Evolutionary conservation across 1,284 basidiomycete species (phyloP), one percentile per base, ranked within the genome.

Genomic region (Cutaneotrichosporon mucoides): DNA sequence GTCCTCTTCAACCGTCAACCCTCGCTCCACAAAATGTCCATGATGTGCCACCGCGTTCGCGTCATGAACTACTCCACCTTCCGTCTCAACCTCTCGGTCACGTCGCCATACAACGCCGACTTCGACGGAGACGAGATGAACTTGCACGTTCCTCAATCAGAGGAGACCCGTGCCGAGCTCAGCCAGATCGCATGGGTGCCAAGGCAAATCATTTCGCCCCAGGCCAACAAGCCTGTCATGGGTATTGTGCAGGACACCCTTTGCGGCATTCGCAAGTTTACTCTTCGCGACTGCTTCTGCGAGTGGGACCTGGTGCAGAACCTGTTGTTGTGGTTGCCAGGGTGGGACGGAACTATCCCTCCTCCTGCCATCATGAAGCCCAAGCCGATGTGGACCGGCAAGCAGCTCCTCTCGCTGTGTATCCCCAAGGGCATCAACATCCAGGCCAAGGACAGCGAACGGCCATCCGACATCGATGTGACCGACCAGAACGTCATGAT

Each of bases 111-210:
- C 80, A 97, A 97, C 70, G 93, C 93, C 76, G 93, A 97, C 81
- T 99, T 99, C 81, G 96, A 99, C 76, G 96, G 96, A 72, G 96
- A 99, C 76, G 95, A 99, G 79, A 99, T 99, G 96, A 99, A 99
- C 81, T 91, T 99, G 88, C 94, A 96, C 76, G 89, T 99, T 41
- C 96, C 96, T 8, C 96, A 99, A 78, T 94, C 90, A 62, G 95
- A 99, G 79, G 96, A 99, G 79, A 98, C 95, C n/a, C 86, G 95
- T 58, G 95, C 96, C 1, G 96, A 99, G 79, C 83, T 99, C 40
- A 90, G 89, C 72, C 94, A 99, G 79, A 95, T 99, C 65, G 94
- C 95, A 46, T 99, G 95, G 94, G 96, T 99, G 12, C 46, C 38
- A 45, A 41, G 51, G 35, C 73, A 99, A 88, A 99, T 99, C 70